phyloP scores from a whole-genome alignment of 2,329 filamentous ascomycete species.

The Endoconidiophora laricicola region DNA sequence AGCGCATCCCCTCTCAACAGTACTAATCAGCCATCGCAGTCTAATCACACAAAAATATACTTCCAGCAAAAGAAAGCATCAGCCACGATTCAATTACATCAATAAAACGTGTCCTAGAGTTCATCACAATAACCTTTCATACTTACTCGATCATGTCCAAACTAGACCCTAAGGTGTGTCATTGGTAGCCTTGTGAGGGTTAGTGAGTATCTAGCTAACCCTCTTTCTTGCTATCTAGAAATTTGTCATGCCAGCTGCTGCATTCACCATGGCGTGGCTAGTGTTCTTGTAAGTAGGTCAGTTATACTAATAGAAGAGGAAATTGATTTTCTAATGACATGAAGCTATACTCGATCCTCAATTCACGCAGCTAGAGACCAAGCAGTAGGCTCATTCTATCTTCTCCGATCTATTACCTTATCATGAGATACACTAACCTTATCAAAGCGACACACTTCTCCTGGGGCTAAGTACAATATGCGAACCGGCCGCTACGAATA shows the following conservation, averaged over 20 bases:
- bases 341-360: constrained; percentile 26
- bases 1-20: too few species aligned
- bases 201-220: background rate
- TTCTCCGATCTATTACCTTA: constrained; percentile 1
- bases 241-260: constrained; percentile 32
- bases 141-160: constrained; percentile 11
- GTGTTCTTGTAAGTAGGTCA: constrained; percentile 27
- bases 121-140: background rate
- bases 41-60: background rate
- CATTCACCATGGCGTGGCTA: constrained; percentile 36
- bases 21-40: background rate
- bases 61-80: background rate
- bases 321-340: background rate
- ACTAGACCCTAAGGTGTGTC: constrained; percentile 13
- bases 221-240: background rate
- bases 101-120: background rate
- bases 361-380: constrained; percentile 24
- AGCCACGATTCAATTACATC: background rate
- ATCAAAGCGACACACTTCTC: background rate
- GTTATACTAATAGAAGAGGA: background rate
- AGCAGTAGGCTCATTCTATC: constrained; percentile 16
- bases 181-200: background rate
- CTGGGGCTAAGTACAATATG: constrained; percentile 3
- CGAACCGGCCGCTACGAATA: constrained; percentile 6
- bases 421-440: constrained; percentile 2